Evolutionary conservation across 1,284 basidiomycete genomes (phyloP).

Genomic region (Uromyces viciae-fabae): DNA sequence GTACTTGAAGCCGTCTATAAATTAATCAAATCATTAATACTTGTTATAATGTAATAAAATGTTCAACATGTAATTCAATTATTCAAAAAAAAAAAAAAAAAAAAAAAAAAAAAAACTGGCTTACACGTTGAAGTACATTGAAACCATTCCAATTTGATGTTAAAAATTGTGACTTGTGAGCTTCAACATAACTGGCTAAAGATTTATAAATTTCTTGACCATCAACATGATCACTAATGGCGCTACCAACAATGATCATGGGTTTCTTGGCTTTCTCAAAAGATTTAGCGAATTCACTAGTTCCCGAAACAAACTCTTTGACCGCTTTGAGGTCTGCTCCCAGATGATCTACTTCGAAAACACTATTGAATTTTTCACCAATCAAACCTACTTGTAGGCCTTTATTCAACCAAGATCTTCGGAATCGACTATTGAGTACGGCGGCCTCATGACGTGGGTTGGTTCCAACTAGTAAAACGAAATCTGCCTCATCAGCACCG

Average conservation of each 20-base stretch:
- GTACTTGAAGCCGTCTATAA: conserved; percentile 73
- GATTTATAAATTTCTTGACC: conserved; percentile 74
- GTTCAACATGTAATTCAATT: too few relatives aligned
- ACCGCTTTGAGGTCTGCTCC: conserved; percentile 76
- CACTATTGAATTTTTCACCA: conserved; percentile 84
- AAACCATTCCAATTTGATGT: conserved; percentile 94
- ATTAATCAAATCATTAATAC: neutral
- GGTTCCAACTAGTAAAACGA: conserved; percentile 87
- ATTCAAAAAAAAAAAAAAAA: neutral
- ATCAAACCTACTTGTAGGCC: conserved; percentile 81
- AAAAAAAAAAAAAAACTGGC: conserved; percentile 50
- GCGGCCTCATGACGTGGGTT: conserved; percentile 97
- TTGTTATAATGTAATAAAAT: too few relatives aligned
- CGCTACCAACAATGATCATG: conserved; percentile 87
- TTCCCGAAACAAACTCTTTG: conserved; percentile 66
- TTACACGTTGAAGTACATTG: conserved; percentile 82
- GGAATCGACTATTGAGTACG: conserved; percentile 92
- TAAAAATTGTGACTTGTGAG: conserved; percentile 70
- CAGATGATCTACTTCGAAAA: conserved; percentile 88
- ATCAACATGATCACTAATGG: conserved; percentile 79
- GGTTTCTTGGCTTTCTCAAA: conserved; percentile 90
- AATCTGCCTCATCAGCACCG: conserved; percentile 86
- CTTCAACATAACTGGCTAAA: conserved; percentile 74
- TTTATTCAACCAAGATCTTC: conserved; percentile 86
- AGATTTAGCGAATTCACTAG: conserved; percentile 78